phyloP scores from a whole-genome alignment of 2,329 filamentous ascomycete genomes.

The Setomelanomma holmii region DNA sequence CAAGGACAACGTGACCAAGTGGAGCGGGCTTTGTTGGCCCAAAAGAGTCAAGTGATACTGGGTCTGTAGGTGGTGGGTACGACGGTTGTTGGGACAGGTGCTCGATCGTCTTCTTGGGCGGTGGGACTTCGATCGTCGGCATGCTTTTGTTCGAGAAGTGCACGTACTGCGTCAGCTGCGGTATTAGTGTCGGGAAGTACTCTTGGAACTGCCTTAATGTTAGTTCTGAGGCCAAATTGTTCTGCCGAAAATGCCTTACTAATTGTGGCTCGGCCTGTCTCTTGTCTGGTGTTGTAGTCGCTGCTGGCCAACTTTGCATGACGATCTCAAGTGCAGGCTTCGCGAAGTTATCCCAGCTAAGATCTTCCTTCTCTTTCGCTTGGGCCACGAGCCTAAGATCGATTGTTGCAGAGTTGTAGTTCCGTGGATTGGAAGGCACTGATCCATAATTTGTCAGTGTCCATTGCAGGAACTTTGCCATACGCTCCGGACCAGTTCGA shows the following conservation, averaged over 20 bases:
- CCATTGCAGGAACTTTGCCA: too few relatives aligned
- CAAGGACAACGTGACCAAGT: constrained; percentile 43
- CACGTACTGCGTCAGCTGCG: constrained; percentile 17
- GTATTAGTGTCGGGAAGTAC: constrained; percentile 25
- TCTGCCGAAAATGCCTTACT: too few relatives aligned
- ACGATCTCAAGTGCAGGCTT: constrained; percentile 14
- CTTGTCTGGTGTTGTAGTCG: constrained; percentile 25
- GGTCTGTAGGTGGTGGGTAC: constrained; percentile 35
- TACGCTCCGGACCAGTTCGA: too few relatives aligned
- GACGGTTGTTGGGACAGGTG: constrained; percentile 11
- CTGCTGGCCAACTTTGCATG: constrained; percentile 52
- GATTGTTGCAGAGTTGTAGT: constrained; percentile 41
- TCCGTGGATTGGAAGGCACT: constrained; percentile 22
- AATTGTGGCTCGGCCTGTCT: constrained; percentile 16
- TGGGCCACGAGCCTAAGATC: constrained; percentile 37
- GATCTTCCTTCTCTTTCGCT: constrained; percentile 8
- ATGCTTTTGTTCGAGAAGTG: constrained; percentile 15
- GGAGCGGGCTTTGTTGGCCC: constrained; percentile 43
- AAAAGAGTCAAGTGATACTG: constrained; percentile 30
- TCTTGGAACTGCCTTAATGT: too few relatives aligned
- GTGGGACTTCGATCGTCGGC: not conserved
- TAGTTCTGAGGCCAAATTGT: too few relatives aligned
- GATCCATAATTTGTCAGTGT: too few relatives aligned
- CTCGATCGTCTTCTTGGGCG: not conserved
- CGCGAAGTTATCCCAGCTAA: constrained; percentile 15